Conservation (phyloP, 305 asterid genomes). For the Stenogyne calaminthoides region DNA sequence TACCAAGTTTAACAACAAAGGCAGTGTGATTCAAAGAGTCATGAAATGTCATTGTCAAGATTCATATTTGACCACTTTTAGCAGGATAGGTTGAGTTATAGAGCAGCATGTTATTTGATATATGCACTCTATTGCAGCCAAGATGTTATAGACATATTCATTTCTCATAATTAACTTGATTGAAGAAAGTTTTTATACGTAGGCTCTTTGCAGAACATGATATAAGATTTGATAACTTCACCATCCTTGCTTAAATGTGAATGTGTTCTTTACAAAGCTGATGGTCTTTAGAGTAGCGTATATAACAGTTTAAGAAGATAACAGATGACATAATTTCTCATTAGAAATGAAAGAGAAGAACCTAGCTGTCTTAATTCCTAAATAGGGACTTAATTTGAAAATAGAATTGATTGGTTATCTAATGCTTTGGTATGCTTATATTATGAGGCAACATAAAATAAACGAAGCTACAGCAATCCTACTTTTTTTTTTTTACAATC, state of each 20-base stretch:
- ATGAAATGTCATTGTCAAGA: no score
- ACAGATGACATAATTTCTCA: neutral
- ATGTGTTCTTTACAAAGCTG: neutral
- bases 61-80: no score
- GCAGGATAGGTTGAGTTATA: no score
- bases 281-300: neutral
- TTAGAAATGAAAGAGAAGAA: neutral
- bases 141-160: neutral
- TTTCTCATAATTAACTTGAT: neutral
- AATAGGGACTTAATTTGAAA: neutral
- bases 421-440: neutral
- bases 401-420: neutral
- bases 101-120: no score
- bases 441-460: neutral
- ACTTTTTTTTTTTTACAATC: neutral
- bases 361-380: slow-evolving; percentile 7
- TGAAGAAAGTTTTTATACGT: neutral
- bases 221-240: neutral
- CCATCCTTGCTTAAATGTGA: neutral
- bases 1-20: no score
- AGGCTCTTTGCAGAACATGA: neutral
- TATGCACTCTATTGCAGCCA: no score
- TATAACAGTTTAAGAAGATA: neutral
- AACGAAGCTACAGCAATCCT: neutral
- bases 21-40: no score